Evolutionary conservation across 345 rosid genomes (phyloP).

Genomic region (Viola odorata): DNA sequence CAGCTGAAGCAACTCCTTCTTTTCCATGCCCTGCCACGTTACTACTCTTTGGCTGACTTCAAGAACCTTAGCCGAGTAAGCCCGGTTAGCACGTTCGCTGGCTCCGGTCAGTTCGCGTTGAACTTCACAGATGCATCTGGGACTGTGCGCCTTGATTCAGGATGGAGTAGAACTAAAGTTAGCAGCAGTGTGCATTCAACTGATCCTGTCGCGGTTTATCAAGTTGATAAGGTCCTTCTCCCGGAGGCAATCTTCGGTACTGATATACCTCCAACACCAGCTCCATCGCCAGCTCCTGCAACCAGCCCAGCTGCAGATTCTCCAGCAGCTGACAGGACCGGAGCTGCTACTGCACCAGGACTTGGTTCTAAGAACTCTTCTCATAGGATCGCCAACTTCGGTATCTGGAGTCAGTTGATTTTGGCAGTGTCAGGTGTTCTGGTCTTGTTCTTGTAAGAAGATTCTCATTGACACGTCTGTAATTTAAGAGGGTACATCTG

Average conservation of each 20-base stretch:
- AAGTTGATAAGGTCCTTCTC: conserved; percentile 68
- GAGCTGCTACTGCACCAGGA: conserved; percentile 14
- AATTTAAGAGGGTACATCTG: conserved; percentile 7
- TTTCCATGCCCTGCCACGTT: conserved; percentile 75
- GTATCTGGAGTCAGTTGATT: conserved; percentile 33
- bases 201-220: conserved; percentile 74
- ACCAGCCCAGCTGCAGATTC: conserved; percentile 58
- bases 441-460: conserved; percentile 42
- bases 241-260: conserved; percentile 89
- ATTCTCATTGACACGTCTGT: conserved; percentile 1
- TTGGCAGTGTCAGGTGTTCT: conserved; percentile 40
- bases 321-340: conserved; percentile 39
- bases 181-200: conserved; percentile 76
- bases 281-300: conserved; percentile 83
- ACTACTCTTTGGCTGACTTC: conserved; percentile 69
- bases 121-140: conserved; percentile 68
- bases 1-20: conserved; percentile 74
- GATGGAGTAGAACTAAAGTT: conserved; percentile 74
- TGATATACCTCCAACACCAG: conserved; percentile 79
- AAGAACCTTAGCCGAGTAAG: conserved; percentile 61
- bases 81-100: conserved; percentile 66
- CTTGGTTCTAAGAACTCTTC: conserved; percentile 34
- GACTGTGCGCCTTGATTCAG: conserved; percentile 50
- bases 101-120: conserved; percentile 49
- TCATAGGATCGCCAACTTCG: conserved; percentile 19